Evolutionary conservation across 257 asterid genomes (phyloP), one percentile per base, ranked within the genome.

Genomic region (Voacanga thouarsii): DNA sequence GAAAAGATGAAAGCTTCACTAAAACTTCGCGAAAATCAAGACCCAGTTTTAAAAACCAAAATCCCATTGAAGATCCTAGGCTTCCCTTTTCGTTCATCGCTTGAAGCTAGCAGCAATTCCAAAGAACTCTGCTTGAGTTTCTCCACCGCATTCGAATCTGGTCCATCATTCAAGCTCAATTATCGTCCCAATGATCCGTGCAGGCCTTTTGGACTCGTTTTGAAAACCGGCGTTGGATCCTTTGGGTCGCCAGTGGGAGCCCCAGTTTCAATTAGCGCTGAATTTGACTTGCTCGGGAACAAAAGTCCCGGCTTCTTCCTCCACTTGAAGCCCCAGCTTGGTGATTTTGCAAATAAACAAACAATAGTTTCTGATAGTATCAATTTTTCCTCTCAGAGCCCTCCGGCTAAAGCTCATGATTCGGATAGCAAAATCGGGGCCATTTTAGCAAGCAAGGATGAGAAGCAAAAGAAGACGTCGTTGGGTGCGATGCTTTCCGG

Each of bases 311-410:
- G 45, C 45, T 67, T 66, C 39, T 53, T 67, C 68, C 43, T 77
- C 49, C 33, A 51, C 16, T 51, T 67, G 12, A 39, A 23, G 45
- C 66, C 75, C 47, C 45, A 8, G 33, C 23, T 66, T 2, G 80
- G 80, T n/a, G 75, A 67, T 24, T 67, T 67, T 60, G 59, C 75
- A 77, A 77, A 33, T 24, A 30, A 41, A 15, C 33, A 74, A 67
- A 65, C 51, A 44, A 65, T 77, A 26, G 33, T 14, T 43, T 44
- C 47, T 24, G 8, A 63, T 33, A 33, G 37, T 10, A 63, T 7
- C 30, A 60, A 2, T 63, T 26, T 61, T 61, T 5, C 33, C 39
- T 61, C 33, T 61, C 56, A 51, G 56, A 51, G 56, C 1, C 56
- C 56, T 51, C 21, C 15, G 21, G 47, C 47, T 4, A 14, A 3